Base-by-base conservation (phyloP, 495 filamentous ascomycete species). In the Penicillium tannophilum region DNA sequence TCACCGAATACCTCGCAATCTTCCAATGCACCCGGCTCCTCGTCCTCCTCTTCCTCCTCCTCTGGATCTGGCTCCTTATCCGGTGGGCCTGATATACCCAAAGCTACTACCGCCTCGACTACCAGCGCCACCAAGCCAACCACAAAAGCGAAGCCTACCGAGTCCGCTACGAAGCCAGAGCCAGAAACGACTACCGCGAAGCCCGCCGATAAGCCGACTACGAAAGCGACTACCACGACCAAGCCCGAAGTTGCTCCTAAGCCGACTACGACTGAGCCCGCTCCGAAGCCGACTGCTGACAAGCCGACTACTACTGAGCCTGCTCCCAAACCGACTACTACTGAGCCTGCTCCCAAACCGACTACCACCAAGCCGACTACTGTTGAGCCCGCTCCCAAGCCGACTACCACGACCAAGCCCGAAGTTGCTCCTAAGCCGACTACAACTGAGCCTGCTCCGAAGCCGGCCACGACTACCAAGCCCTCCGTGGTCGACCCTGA, bases 11-110 rank as follows among this genome's bases (percentile, higher is more conserved):
- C 62, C 23, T 64, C 61, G 53, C 50, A 33, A 45, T 72, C 60
- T 62, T 59, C 62, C 66, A 67, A 61, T 65, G 64, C 48, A 67
- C 64, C 60, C 53, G 68, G 0, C 28, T 71, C 63, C 53, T 64
- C 62, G 64, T 64, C 54, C 68, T 67, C 62, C 1, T 71, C 68
- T 67, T 69, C 64, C 66, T 67, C 63, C 60, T 67, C 64, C 52
- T 70, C 63, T 63, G 61, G 52, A 42, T 67, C 67, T 70, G 59
- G 58, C 56, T 58, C 58, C 62, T 70, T 63, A 59, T 64, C 54
- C 60, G 61, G 41, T 67, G 65, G 46, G 47, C 58, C 24, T 68
- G 58, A 68, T n/a, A 20, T 39, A 6, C 23, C 58, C 3, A 17
- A 46, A 43, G 14, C 53, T 26, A 42, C 36, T 16, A 41, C 35